phyloP scores from a whole-genome alignment of 768 basidiomycete genomes.

The Leucocoprinus leucothites region DNA sequence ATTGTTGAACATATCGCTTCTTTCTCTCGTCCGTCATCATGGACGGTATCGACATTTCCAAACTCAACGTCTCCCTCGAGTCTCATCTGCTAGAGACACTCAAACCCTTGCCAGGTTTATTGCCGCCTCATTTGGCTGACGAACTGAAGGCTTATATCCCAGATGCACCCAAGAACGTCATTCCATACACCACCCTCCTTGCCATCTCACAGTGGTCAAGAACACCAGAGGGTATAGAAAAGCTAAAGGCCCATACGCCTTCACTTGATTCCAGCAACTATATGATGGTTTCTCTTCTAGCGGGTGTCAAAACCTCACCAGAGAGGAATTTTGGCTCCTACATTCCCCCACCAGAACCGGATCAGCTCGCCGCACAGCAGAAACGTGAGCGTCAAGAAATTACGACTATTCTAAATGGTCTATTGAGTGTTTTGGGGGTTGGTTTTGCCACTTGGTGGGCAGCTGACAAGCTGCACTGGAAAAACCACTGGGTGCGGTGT shows the following conservation, averaged over 20 bases:
- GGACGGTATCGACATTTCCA: slow-evolving; percentile 17
- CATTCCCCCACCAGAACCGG: slow-evolving; percentile 40
- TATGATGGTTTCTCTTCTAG: slow-evolving; percentile 71
- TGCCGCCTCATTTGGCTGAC: slow-evolving; percentile 42
- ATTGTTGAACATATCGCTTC: neutral
- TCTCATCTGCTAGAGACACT: slow-evolving; percentile 54
- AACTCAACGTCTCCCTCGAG: slow-evolving; percentile 61
- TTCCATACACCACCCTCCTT: slow-evolving; percentile 60
- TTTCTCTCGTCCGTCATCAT: slow-evolving; percentile 14
- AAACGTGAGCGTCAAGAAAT: slow-evolving; percentile 62
- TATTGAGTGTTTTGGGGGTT: slow-evolving; percentile 65
- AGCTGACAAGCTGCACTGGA: slow-evolving; percentile 60
- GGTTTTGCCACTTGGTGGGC: slow-evolving; percentile 76
- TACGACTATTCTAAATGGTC: slow-evolving; percentile 65
- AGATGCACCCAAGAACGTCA: slow-evolving; percentile 36
- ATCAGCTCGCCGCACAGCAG: slow-evolving; percentile 42
- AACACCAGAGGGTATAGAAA: slow-evolving; percentile 40
- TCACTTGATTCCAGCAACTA: slow-evolving; percentile 54
- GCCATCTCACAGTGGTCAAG: slow-evolving; percentile 69
- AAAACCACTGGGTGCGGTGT: slow-evolving; percentile 68
- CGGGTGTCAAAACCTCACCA: slow-evolving; percentile 77
- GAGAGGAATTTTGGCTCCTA: slow-evolving; percentile 64
- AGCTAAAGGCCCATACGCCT: slow-evolving; percentile 27
- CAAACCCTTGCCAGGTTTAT: slow-evolving; percentile 36
- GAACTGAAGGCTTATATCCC: slow-evolving; percentile 38